phyloP scores from a whole-genome alignment of 1,139 yeast species.

The Yamadazyma oceani region DNA sequence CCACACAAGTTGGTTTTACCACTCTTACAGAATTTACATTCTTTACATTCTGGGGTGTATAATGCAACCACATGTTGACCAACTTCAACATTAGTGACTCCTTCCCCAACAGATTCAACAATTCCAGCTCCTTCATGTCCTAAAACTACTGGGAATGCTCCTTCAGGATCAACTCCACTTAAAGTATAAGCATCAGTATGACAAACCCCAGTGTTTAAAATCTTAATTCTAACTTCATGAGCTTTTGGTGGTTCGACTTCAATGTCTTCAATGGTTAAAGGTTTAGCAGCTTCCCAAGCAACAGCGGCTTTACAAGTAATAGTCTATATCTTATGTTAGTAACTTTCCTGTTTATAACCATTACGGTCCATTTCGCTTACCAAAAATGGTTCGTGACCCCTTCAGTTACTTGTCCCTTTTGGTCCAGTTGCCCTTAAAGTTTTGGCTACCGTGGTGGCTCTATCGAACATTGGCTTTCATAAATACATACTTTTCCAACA shows the following conservation, averaged over 20 bases:
- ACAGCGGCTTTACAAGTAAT: conserved; percentile 94
- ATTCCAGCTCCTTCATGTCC: conserved; percentile 99
- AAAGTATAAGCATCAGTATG: conserved; percentile 98
- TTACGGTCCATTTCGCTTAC: conserved; percentile 12
- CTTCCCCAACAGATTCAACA: conserved; percentile 91
- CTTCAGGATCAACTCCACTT: conserved; percentile 95
- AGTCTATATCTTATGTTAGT: conserved; percentile 46
- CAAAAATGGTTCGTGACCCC: too few species aligned
- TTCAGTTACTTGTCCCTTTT: not conserved
- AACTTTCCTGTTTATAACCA: conserved; percentile 4
- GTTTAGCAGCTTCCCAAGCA: conserved; percentile 94
- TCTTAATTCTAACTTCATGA: conserved; percentile 92
- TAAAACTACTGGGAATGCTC: conserved; percentile 85
- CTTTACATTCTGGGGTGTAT: conserved; percentile 94
- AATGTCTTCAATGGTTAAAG: conserved; percentile 79
- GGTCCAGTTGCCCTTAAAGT: too few species aligned
- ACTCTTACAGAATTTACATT: conserved; percentile 92
- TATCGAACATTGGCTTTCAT: too few species aligned
- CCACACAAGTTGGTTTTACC: conserved; percentile 96
- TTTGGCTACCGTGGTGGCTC: too few species aligned
- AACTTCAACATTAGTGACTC: conserved; percentile 77
- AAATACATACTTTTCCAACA: conserved; percentile 37
- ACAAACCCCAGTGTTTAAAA: conserved; percentile 89
- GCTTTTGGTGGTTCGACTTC: conserved; percentile 94
- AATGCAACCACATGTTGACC: conserved; percentile 92